Evolutionary conservation across 2,329 filamentous ascomycete species (phyloP), one percentile per base, ranked within the genome.

Genomic region (Metarhizium album): DNA sequence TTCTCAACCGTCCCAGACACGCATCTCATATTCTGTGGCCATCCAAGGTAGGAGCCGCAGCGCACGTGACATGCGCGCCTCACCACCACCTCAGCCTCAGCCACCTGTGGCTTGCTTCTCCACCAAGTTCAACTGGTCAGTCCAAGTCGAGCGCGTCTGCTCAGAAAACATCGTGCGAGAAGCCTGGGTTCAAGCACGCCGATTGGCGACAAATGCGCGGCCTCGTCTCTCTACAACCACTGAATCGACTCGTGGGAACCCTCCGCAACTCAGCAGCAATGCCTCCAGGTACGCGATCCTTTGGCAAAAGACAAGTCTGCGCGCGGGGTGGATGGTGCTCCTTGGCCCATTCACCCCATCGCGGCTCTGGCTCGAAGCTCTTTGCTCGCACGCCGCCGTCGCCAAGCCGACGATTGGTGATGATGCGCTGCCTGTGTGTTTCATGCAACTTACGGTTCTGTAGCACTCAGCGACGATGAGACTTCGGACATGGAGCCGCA

Each of bases 381-480:
- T 9, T n/a, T 22, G 37, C 18, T 40, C 18, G n/a, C n/a, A 40
- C 13, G 37, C n/a, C 1, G 16, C 3, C 11, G 8, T 43, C 5
- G 20, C 20, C 3, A 43, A 24, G 40, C 20, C 22, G 1, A 4
- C 40, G 13, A 24, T 16, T 43, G 40, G 14, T 18, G 3, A 8
- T 4, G 3, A 43, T 24, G 40, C 4, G 16, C 13, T 16, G 22
- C 22, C 16, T 24, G 18, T 14, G 7, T 18, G 40, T 23, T 9
- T 8, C 40, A 43, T 23, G 40, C 40, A n/a, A 51, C 57, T 65
- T 54, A 64, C 13, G 23, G 31, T 20, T 43, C 14, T 33, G n/a
- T 48, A 70, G 68, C 67, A 37, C 58, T 70, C 13, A 70, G 68
- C 55, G 68, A 70, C 47, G 60, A 63, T 2, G 64, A 67, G 42